Base-by-base conservation (phyloP, 805 yeast genomes). In the Debaryomyces tyrocola region DNA sequence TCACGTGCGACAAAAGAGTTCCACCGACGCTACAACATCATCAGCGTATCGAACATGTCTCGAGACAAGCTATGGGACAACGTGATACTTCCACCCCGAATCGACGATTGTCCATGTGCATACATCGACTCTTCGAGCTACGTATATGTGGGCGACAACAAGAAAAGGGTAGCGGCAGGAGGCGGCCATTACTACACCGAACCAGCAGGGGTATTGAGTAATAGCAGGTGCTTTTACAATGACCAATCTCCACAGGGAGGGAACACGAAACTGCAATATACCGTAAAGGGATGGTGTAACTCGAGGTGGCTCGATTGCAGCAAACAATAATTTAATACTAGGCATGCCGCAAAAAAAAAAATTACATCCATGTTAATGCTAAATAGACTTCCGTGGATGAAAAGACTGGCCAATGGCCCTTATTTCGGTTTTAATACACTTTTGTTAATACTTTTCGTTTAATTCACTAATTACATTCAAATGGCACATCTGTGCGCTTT, bases 1-100 rank as follows among this genome's bases (percentile, higher is more conserved):
- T 49, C 43, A 18, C 58, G 56, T 10, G 45, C 44, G 9, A 53
- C 59, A 47, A 51, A 50, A 18, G 60, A 63, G 29, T 69, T 71
- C 56, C 65, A 59, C 34, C 34, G 34, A 4, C 34, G 34, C 4
- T 48, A 61, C 44, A 57, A 66, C 45, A 45, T 64, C 12, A 54
- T 54, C 39, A 70, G 65, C 40, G 53, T 79, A 18, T 77, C 78
- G 1, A 57, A 68, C 7, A 46, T 69, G 14, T 69, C 80, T 3
- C 64, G 80, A 44, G 80, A 79, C 38, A 75, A 78, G 55, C 59
- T 81, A 39, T 80, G 84, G 84, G 67, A 70, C 33, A 70, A 68
- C 42, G 82, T 82, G 12, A 69, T 82, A 4, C 57, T 82, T 28
- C 74, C 77, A 4, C 84, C 85, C 20, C 64, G 85, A 37, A 47